Evolutionary conservation across 176 grass and related monocot genomes (phyloP), one percentile per base, ranked within the genome.

Genomic region (Zoysia pacifica): DNA sequence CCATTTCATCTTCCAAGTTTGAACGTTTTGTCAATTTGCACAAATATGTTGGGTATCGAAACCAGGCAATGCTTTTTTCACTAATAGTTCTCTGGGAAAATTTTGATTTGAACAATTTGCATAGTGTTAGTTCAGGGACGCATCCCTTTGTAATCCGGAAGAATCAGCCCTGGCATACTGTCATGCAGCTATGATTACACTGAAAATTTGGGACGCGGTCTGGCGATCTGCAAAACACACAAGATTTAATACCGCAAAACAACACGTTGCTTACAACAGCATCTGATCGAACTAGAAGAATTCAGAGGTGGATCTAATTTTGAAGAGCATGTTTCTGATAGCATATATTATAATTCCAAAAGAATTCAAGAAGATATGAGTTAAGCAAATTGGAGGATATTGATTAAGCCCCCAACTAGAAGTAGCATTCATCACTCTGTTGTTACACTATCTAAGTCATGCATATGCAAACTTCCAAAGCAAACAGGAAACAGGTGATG

Each of bases 401-500:
- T 14, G 38, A 70, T 18, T 4, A 19, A 18, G 4, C 15, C 78
- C 48, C 47, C 69, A 43, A 75, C 77, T 70, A 54, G 19, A 69
- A 79, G 73, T 69, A 70, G 35, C 45, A 67, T 48, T 49, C 74
- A 43, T 35, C 58, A 37, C 81, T 46, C 53, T 69, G 46, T 52
- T 64, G 50, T 74, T 78, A 83, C 44, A 54, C 38, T 79, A 54
- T 62, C 43, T 53, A 9, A 67, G 59, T 28, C 28, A 18, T 9
- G 40, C 62, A 11, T 37, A 41, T 19, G 63, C 15, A 0, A 12
- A 20, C 40, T 45, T 43, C 48, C 14, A 65, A 72, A 77, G 47
- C 20, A 77, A 75, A 77, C 65, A 82, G 72, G 72, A 77, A 75
- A 77, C 65, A 82, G 72, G 72, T 45, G 65, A 70, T 18, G 79